Evolutionary conservation across 2,329 filamentous ascomycete genomes (phyloP), one percentile per base, ranked within the genome.

Genomic region (Trichophyton schoenleinii): DNA sequence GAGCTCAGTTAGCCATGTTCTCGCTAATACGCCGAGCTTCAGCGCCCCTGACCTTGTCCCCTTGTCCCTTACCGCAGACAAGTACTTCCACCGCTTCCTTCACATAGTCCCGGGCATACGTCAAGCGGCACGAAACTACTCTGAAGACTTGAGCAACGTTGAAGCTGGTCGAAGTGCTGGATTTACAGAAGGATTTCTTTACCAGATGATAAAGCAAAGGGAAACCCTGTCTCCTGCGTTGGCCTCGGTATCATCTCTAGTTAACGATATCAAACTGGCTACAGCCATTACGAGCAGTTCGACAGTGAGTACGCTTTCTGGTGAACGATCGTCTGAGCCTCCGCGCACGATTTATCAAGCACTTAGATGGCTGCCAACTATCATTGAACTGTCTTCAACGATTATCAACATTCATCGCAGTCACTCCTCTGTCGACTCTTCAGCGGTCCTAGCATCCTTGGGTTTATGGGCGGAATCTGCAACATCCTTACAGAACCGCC

Each of bases 151-250:
- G 44, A 95, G 87, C 52, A 81, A 85, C 48, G 86, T 89, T 7
- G 90, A 96, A 67, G 82, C 94, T 6, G 81, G 82, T 48, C 83
- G 91, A 69, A 91, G 90, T 70, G 81, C 88, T 57, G 90, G 90
- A 0, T 89, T 89, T 65, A 77, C 96, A n/a, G 94, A 99, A 71
- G 90, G 91, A 28, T 80, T 96, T 63, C 77, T 97, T 34, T 80
- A 86, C 61, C 63, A 74, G 36, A 67, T 72, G 48, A 68, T 75
- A 52, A 73, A 70, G 52, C 76, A 78, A 65, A 71, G 75, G 65
- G 66, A 71, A 48, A 61, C 66, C 13, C 66, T 77, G 57, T 69
- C 71, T 3, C 70, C 71, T 3, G 66, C 70, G 3, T 63, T 74
- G 18, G 68, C 64, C 31, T 67, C 70, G 1, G 46, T 77, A 28